Evolutionary conservation across 305 asterid species (phyloP).

Genomic region (Fraxinus sp.): DNA sequence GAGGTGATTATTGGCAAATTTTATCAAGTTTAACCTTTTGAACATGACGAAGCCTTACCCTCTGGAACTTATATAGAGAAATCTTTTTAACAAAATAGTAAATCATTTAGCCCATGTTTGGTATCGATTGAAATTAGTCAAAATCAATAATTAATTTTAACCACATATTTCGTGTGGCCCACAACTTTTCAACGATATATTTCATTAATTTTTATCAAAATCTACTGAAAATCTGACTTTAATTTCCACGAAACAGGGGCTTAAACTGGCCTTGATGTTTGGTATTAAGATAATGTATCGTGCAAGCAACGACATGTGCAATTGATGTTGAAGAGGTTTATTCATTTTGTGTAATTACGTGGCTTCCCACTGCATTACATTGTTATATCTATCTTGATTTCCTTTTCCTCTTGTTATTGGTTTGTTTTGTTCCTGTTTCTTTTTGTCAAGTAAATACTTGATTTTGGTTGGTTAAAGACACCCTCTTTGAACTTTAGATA

Average conservation of each 20-base stretch:
- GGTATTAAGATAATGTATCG: not conserved
- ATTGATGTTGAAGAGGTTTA: not conserved
- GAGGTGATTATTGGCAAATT: not conserved
- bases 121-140: too few relatives aligned
- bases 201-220: too few relatives aligned
- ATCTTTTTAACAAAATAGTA: not conserved
- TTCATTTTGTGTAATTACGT: not conserved
- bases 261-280: not conserved
- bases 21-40: slow-evolving; percentile 3
- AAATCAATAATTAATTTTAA: too few relatives aligned
- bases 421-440: not conserved
- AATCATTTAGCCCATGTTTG: not conserved
- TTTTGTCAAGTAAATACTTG: not conserved
- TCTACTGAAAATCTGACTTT: too few relatives aligned
- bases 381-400: not conserved
- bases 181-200: too few relatives aligned
- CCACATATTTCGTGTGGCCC: too few relatives aligned
- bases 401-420: not conserved
- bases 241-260: too few relatives aligned
- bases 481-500: not conserved
- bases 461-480: not conserved
- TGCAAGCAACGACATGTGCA: not conserved
- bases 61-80: not conserved
- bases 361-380: not conserved
- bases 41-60: slow-evolving; percentile 6